Percentiles rank a stretch among this genome's conserved stretches.
These are phyloP conservation scores for Macadamia tetraphylla DNA, from an alignment of 164 flowering plant species.

Conservation along the genomic window DNA sequence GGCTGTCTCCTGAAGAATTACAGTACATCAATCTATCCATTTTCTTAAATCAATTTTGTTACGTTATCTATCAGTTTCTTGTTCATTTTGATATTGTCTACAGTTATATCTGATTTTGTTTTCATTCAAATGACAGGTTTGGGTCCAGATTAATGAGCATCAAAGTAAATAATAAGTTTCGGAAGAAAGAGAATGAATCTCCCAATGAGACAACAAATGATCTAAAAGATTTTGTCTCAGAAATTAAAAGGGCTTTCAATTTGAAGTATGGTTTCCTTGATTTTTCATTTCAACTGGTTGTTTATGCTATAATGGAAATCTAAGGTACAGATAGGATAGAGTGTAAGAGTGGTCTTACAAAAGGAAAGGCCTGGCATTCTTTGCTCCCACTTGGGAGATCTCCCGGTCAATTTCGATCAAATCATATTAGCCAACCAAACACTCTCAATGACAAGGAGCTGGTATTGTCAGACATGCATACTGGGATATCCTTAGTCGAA, in stretches of 20 bases:
- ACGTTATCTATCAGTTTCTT: not conserved
- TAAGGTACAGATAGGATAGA: not conserved
- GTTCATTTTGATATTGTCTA: not conserved
- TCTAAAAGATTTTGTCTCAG: slow-evolving; percentile 43
- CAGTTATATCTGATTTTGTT: not conserved
- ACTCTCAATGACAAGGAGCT: not conserved
- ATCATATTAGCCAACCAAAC: not conserved
- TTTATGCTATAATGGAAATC: not conserved
- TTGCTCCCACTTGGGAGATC: not conserved
- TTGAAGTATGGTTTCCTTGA: slow-evolving; percentile 36
- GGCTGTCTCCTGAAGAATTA: slow-evolving; percentile 45
- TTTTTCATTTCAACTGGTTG: not conserved
- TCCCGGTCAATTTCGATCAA: not conserved
- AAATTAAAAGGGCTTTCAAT: slow-evolving; percentile 37
- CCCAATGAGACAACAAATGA: slow-evolving; percentile 23
- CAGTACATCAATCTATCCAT: slow-evolving; percentile 35
- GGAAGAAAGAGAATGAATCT: slow-evolving; percentile 22
- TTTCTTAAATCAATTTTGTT: not conserved
- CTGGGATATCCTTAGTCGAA: not conserved
- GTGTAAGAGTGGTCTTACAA: not conserved
- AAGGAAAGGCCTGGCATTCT: not conserved
- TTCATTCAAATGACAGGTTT: slow-evolving; percentile 31
- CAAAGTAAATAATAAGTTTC: slow-evolving; percentile 44
- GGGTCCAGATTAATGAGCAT: slow-evolving; percentile 52
- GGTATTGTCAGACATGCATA: not conserved